Percentiles rank a stretch among this genome's conserved stretches.
phyloP scores from a whole-genome alignment of 2,329 filamentous ascomycete species.

The Claviceps sp. region DNA sequence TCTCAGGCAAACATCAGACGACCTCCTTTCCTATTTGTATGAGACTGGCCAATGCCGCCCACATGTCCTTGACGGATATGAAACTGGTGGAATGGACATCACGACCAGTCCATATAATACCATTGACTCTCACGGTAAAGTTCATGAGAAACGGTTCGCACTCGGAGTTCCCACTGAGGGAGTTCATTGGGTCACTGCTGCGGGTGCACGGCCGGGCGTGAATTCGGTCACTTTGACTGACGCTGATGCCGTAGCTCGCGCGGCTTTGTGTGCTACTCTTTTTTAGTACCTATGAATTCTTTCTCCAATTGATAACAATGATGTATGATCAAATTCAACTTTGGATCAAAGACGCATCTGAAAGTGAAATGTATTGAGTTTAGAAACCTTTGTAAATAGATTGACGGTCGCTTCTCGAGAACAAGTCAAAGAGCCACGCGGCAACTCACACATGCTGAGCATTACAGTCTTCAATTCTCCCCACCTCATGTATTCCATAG shows the following conservation, averaged over 20 bases:
- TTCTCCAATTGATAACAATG: too few relatives aligned
- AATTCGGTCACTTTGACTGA: constrained; percentile 5
- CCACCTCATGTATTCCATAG: background rate
- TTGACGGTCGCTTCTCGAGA: background rate
- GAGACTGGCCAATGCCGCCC: constrained; percentile 3
- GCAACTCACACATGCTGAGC: background rate
- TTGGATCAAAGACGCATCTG: too few relatives aligned
- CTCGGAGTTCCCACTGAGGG: constrained; percentile 4
- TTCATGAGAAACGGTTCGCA: constrained; percentile 3
- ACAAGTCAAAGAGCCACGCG: background rate
- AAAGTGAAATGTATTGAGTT: too few relatives aligned
- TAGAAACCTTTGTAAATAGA: too few relatives aligned
- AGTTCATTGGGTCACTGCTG: constrained; percentile 6
- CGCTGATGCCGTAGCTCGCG: constrained; percentile 4
- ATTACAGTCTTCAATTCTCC: background rate
- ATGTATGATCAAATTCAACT: too few relatives aligned
- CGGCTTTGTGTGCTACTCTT: background rate
- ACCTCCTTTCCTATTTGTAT: constrained; percentile 1
- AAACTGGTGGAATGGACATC: constrained; percentile 4
- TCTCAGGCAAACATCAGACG: constrained; percentile 1
- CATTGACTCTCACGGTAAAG: background rate
- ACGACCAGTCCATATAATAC: constrained; percentile 1
- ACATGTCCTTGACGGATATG: constrained; percentile 3
- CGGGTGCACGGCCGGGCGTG: constrained; percentile 3
- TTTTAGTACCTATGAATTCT: background rate